Percentiles rank a stretch among this genome's conserved stretches.
phyloP scores from a whole-genome alignment of 768 basidiomycete genomes.

The Hericium rajendrae region DNA sequence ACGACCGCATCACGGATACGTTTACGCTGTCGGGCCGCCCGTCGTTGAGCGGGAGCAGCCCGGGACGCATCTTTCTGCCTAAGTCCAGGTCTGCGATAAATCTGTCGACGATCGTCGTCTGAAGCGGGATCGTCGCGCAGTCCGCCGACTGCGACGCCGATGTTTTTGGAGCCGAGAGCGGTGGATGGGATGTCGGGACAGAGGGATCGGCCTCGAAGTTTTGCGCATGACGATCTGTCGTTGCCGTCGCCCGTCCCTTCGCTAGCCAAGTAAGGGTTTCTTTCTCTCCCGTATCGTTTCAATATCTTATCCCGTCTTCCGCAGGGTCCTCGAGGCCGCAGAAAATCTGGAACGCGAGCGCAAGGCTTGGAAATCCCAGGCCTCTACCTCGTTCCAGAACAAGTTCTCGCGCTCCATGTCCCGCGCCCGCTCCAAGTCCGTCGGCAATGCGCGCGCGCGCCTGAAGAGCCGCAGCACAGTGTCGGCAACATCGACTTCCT shows the following conservation, averaged over 20 bases:
- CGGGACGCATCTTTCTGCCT: constrained; percentile 1
- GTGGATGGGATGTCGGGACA: not conserved
- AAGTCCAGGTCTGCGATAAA: constrained; percentile 1
- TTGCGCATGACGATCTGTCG: constrained; percentile 50
- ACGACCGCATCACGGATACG: not conserved
- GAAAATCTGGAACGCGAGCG: constrained; percentile 53
- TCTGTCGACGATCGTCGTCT: not conserved
- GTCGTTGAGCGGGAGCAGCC: not conserved
- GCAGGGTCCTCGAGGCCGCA: constrained; percentile 61
- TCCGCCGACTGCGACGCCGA: constrained; percentile 10
- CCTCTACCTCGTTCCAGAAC: constrained; percentile 55
- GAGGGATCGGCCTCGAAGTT: constrained; percentile 41
- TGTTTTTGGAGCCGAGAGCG: not conserved
- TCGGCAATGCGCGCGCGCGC: constrained; percentile 24
- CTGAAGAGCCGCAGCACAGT: constrained; percentile 15
- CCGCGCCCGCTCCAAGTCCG: constrained; percentile 51
- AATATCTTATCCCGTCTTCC: not conserved
- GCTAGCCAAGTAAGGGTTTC: constrained; percentile 30
- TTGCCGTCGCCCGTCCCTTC: constrained; percentile 53
- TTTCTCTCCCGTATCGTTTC: not conserved
- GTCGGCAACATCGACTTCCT: constrained; percentile 43
- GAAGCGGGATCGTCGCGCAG: constrained; percentile 1
- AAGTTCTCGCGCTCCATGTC: constrained; percentile 52
- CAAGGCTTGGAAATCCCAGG: constrained; percentile 56
- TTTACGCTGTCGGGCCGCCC: not conserved